These are phyloP conservation scores for Leishmania turanica DNA, from an alignment of 208 protist genomes.

Conservation along the genomic window DNA sequence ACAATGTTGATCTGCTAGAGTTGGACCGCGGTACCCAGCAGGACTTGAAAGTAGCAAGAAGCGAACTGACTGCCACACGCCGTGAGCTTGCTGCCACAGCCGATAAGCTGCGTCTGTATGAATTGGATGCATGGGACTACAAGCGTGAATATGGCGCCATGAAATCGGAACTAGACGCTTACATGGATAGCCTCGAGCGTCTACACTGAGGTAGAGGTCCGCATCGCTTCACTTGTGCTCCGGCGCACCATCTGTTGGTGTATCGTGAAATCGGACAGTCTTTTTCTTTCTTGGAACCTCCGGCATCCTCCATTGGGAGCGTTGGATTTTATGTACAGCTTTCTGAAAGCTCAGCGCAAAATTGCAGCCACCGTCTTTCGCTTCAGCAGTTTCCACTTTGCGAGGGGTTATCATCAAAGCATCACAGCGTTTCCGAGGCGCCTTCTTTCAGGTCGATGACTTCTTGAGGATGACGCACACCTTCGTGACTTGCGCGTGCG, in stretches of 20 bases:
- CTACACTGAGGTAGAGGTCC: constrained; percentile 4
- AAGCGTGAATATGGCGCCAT: constrained; percentile 68
- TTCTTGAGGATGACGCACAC: not conserved
- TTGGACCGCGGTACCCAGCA: constrained; percentile 52
- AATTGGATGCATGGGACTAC: constrained; percentile 75
- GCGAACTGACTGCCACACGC: constrained; percentile 49
- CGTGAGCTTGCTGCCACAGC: constrained; percentile 40
- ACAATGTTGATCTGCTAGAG: constrained; percentile 64
- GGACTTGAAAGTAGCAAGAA: constrained; percentile 57
- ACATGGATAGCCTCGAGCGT: constrained; percentile 42
- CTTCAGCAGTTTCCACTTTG: constrained; percentile 2
- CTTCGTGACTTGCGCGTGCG: not conserved
- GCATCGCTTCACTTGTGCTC: not conserved
- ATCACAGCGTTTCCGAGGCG: not conserved
- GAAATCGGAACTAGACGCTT: constrained; percentile 67
- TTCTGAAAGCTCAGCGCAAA: not conserved
- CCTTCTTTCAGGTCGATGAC: not conserved
- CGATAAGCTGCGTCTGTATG: constrained; percentile 79
- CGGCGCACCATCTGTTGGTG: not conserved
- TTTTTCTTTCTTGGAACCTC: not conserved
- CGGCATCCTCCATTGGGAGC: not conserved
- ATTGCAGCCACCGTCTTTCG: not conserved
- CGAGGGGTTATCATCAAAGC: not conserved
- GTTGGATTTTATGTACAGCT: constrained; percentile 5
- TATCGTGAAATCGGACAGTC: not conserved